Percentiles rank a stretch among this genome's conserved stretches.
These are phyloP conservation scores for Saccharomycopsis sp. DNA, from an alignment of 805 yeast genomes.

Conservation along the genomic window DNA sequence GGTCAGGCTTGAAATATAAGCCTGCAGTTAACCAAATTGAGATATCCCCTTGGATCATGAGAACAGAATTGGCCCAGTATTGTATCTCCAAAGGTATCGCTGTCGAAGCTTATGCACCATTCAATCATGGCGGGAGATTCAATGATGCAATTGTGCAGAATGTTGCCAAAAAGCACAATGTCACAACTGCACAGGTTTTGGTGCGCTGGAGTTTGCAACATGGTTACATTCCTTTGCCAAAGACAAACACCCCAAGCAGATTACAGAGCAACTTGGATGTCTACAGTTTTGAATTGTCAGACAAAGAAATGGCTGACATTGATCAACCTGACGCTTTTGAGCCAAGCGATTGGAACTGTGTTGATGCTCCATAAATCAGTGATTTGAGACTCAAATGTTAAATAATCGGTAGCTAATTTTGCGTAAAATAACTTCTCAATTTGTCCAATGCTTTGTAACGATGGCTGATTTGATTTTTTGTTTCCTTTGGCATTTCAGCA, in stretches of 20 bases:
- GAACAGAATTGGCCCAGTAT: constrained; percentile 52
- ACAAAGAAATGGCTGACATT: constrained; percentile 33
- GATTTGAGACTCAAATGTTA: neutral
- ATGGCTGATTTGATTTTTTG: constrained; percentile 80
- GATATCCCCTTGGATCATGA: constrained; percentile 75
- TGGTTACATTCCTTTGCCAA: constrained; percentile 65
- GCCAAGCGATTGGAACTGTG: constrained; percentile 73
- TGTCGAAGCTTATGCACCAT: constrained; percentile 75
- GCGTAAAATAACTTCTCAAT: constrained; percentile 47
- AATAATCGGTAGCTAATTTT: neutral
- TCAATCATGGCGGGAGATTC: constrained; percentile 53
- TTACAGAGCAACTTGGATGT: constrained; percentile 48
- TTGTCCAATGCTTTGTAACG: constrained; percentile 75
- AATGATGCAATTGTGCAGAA: constrained; percentile 42
- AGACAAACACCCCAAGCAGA: constrained; percentile 47
- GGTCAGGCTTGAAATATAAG: constrained; percentile 43
- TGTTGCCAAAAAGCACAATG: constrained; percentile 41
- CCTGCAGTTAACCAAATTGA: constrained; percentile 81
- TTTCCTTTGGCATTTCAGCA: constrained; percentile 76
- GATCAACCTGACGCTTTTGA: constrained; percentile 51
- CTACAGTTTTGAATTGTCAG: constrained; percentile 37
- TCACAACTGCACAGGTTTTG: constrained; percentile 52
- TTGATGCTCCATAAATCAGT: constrained; percentile 39
- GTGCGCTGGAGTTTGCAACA: constrained; percentile 67
- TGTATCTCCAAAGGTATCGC: constrained; percentile 46